These are phyloP conservation scores for Euphorbia schlechtendalii DNA, from an alignment of 441 rosid species.

Conservation along the genomic window DNA sequence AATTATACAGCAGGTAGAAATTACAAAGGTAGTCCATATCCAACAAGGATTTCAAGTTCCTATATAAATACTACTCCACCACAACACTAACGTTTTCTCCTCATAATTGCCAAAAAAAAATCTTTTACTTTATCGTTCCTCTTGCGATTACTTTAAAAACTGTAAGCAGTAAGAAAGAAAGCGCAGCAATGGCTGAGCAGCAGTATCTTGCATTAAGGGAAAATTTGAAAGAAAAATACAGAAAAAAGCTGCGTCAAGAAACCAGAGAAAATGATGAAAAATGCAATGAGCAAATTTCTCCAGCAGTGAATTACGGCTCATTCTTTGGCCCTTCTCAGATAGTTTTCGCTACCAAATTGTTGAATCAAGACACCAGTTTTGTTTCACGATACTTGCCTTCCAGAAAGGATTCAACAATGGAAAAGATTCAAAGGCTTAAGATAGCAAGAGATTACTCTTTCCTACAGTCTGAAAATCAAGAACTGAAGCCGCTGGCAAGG, in stretches of 20 bases:
- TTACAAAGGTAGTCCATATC: no score
- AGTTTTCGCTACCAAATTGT: background rate
- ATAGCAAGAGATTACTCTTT: slow-evolving; percentile 15
- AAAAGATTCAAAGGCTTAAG: background rate
- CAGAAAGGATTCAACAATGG: background rate
- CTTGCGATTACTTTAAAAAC: background rate
- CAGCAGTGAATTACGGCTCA: background rate
- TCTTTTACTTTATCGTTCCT: no score
- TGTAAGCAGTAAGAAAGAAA: background rate
- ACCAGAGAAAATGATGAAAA: background rate
- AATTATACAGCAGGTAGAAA: no score
- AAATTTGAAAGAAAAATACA: slow-evolving; percentile 2
- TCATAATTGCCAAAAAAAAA: no score
- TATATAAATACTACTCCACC: no score
- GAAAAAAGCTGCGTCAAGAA: slow-evolving; percentile 1
- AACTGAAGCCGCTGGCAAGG: background rate
- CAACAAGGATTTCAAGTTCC: no score
- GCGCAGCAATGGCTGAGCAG: background rate
- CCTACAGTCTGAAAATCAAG: background rate
- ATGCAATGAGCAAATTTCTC: background rate
- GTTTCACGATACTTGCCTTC: background rate
- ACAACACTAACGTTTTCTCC: no score
- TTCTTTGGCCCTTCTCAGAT: background rate
- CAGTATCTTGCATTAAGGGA: background rate
- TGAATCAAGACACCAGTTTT: background rate